These are phyloP conservation scores for Phytophthora pini DNA, from an alignment of 352 stramenopile species.

Conservation along the genomic window DNA sequence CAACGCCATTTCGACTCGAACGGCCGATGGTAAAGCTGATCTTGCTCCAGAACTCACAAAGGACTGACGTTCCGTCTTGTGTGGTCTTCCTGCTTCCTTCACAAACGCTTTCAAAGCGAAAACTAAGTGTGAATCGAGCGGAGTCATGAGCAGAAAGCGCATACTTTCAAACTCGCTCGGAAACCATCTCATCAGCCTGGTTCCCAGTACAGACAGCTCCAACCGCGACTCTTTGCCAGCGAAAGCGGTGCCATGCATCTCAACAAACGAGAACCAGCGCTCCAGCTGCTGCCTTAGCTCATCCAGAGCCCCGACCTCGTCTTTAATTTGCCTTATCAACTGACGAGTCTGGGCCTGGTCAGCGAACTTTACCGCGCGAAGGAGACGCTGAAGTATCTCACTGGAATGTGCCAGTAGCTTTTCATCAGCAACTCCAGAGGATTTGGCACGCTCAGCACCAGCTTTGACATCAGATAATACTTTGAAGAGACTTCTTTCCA, in stretches of 20 bases:
- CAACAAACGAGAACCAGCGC: constrained; percentile 48
- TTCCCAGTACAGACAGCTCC: constrained; percentile 47
- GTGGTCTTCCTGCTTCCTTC: constrained; percentile 33
- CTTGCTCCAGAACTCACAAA: constrained; percentile 9
- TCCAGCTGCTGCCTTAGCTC: constrained; percentile 48
- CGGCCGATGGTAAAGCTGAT: constrained; percentile 25
- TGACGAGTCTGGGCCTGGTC: constrained; percentile 30
- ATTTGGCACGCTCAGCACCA: constrained; percentile 15
- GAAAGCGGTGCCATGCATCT: constrained; percentile 27
- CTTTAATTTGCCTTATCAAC: constrained; percentile 36
- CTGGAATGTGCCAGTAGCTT: constrained; percentile 41
- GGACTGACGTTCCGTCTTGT: constrained; percentile 7
- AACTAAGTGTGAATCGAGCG: constrained; percentile 42
- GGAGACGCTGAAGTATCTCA: constrained; percentile 33
- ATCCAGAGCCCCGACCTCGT: constrained; percentile 15
- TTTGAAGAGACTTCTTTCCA: constrained; percentile 42
- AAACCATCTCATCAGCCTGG: constrained; percentile 54
- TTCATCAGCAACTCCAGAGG: background rate
- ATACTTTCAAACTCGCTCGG: constrained; percentile 42
- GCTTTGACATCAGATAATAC: constrained; percentile 42
- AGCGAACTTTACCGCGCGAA: constrained; percentile 38
- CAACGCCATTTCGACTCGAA: constrained; percentile 47
- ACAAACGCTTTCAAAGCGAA: constrained; percentile 40
- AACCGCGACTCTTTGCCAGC: constrained; percentile 53
- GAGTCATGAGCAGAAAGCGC: constrained; percentile 34